These are phyloP conservation scores for Westerdykella ornata DNA, from an alignment of 2,329 filamentous ascomycete species.

Conservation along the genomic window DNA sequence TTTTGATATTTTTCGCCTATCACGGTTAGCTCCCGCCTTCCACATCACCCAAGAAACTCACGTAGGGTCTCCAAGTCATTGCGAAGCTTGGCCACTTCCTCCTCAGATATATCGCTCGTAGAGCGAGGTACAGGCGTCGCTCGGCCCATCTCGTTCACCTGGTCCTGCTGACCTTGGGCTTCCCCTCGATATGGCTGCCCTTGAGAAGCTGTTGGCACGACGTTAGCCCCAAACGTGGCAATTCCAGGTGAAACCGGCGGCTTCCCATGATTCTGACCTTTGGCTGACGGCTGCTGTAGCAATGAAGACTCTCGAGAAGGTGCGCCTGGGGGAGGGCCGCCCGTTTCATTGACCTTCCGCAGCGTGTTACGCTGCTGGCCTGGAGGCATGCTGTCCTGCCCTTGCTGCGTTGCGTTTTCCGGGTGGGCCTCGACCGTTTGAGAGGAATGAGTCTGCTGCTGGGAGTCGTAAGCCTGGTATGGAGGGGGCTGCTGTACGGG, in stretches of 20 bases:
- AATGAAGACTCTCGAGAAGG: slow-evolving; percentile 32
- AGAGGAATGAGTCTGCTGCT: slow-evolving; percentile 19
- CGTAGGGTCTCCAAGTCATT: slow-evolving; percentile 48
- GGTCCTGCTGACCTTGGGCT: slow-evolving; percentile 25
- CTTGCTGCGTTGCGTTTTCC: slow-evolving; percentile 25
- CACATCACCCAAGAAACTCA: slow-evolving; percentile 25
- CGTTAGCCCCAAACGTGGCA: slow-evolving; percentile 41
- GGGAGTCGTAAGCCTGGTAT: slow-evolving; percentile 31
- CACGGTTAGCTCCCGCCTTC: background rate
- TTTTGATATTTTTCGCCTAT: slow-evolving; percentile 93
- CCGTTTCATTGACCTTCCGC: slow-evolving; percentile 31
- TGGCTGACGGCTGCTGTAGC: slow-evolving; percentile 29
- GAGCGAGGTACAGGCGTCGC: slow-evolving; percentile 43
- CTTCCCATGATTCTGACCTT: slow-evolving; percentile 35
- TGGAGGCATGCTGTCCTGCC: slow-evolving; percentile 30
- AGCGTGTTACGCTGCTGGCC: slow-evolving; percentile 26
- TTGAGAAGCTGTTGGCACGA: slow-evolving; percentile 41
- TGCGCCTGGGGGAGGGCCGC: slow-evolving; percentile 23
- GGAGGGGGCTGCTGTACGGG: slow-evolving; percentile 26
- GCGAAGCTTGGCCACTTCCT: slow-evolving; percentile 42
- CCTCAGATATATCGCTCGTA: slow-evolving; percentile 42
- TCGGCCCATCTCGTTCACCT: slow-evolving; percentile 32
- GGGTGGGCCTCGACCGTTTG: slow-evolving; percentile 21
- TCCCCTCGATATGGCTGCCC: slow-evolving; percentile 40
- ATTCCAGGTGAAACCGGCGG: slow-evolving; percentile 35